A percentile compares a stretch with the other conserved stretches of the same genome.
Conservation (phyloP, 441 rosid genomes). For the Dalechampia spathulata region DNA sequence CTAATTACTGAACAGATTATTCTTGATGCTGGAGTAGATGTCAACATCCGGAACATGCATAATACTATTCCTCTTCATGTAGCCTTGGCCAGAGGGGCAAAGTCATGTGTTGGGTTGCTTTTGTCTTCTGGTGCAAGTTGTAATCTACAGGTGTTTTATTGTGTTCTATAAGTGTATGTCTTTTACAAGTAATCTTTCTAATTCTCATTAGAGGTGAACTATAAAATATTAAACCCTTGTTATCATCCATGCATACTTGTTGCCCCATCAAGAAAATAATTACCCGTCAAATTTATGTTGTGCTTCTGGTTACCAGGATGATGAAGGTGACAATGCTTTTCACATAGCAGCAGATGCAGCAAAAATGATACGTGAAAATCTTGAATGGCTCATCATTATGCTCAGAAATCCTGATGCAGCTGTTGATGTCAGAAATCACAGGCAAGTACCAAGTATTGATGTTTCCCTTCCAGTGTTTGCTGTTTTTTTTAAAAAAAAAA, state of each 20-base stretch:
- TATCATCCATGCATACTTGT: background rate
- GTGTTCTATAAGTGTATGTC: slow-evolving; percentile 2
- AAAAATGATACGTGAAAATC: slow-evolving; percentile 98
- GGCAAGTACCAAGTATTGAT: slow-evolving; percentile 41
- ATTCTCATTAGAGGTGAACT: background rate
- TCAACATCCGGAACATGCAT: slow-evolving; percentile 77
- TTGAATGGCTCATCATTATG: slow-evolving; percentile 94
- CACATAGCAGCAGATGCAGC: slow-evolving; percentile 99
- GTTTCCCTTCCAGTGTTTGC: background rate
- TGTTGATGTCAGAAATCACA: slow-evolving; percentile 84
- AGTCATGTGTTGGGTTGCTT: slow-evolving; percentile 83
- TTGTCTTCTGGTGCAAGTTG: slow-evolving; percentile 86
- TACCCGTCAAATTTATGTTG: background rate
- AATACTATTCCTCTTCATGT: slow-evolving; percentile 93
- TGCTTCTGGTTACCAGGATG: slow-evolving; percentile 58
- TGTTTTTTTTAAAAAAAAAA: no score
- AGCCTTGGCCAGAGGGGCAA: slow-evolving; percentile 95
- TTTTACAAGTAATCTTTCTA: slow-evolving; percentile 4
- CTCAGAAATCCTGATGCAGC: slow-evolving; percentile 79
- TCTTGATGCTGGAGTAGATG: slow-evolving; percentile 97
- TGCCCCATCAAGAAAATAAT: no score
- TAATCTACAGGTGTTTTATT: slow-evolving; percentile 70
- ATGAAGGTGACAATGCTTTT: slow-evolving; percentile 97
- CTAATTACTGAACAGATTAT: slow-evolving; percentile 52
- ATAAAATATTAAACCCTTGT: background rate